Evolutionary conservation across 1,139 yeast species (phyloP), one percentile per base, ranked within the genome.

Genomic region (Candida sp.): DNA sequence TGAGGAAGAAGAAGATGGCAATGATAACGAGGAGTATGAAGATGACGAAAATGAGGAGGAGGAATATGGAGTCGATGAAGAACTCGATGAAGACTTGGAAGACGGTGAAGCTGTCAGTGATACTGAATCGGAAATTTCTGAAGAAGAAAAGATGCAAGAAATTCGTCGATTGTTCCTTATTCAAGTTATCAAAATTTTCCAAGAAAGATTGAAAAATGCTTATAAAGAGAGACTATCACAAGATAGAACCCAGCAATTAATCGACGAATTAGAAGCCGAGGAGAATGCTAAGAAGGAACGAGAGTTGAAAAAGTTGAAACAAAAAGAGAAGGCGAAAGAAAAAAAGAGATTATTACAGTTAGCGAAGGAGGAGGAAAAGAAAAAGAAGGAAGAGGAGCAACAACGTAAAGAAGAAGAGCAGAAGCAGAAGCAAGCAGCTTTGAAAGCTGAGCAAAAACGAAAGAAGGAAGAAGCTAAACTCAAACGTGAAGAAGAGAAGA

Each of bases 251-350:
- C 81, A 77, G 54, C 81, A 74, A 60, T 77, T 86, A 49, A 78
- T 87, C 49, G 89, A 81, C 55, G 96, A 88, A 58, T 75, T 88
- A 39, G 95, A 87, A 47, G 88, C 84, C 19, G 95, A 87, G 61
- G 87, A 82, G 52, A 73, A 75, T 40, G 80, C 82, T 25, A 78
- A 82, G 57, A 81, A 79, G 56, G 90, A 84, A 51, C 81, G 81
- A 39, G 93, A 85, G 59, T 79, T 81, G 60, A 85, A 85, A 63
- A 85, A 84, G 57, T 73, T 76, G 49, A 77, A 76, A 47, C 93
- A 86, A 52, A 83, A 80, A 61, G 95, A 88, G 55, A 84, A 82
- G 66, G 82, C 84, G 45, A 83, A 84, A 58, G 95, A 87, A 54
- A 87, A 86, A 74, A 87, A 86, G 60, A 75, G 85, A 22, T 73